Percentiles rank a stretch among this genome's conserved stretches.
phyloP scores from a whole-genome alignment of 2,329 filamentous ascomycete species.

The Fonsecaea monophora region DNA sequence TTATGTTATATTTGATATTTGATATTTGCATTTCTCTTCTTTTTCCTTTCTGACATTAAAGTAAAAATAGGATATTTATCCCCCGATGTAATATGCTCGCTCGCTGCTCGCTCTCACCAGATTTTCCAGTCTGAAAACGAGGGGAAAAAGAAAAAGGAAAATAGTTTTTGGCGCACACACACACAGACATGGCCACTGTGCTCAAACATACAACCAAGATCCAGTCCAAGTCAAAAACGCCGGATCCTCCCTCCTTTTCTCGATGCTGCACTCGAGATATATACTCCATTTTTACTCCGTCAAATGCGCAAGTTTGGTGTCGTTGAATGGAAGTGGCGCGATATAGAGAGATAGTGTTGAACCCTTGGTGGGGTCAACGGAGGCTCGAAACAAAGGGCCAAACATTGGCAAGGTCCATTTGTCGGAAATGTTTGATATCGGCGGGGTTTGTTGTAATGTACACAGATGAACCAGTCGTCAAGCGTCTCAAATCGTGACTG shows the following conservation, averaged over 20 bases:
- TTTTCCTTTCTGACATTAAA: not conserved
- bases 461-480: not conserved
- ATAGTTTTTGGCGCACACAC: too few relatives aligned
- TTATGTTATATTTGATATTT: not conserved
- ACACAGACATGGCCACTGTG: not conserved
- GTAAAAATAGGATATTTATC: not conserved
- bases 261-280: not conserved
- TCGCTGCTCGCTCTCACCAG: conserved; percentile 2
- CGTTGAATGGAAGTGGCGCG: not conserved
- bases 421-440: not conserved
- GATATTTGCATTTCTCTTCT: not conserved
- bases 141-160: not conserved
- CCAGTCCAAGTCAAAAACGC: not conserved
- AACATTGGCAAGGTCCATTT: not conserved
- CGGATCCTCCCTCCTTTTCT: not conserved
- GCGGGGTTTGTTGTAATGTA: not conserved
- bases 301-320: not conserved
- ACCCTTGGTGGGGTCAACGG: not conserved
- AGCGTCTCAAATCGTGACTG: not conserved
- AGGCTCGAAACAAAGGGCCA: not conserved
- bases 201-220: not conserved
- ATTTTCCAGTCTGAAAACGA: not conserved
- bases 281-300: conserved; percentile 1
- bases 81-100: too few relatives aligned
- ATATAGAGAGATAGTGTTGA: not conserved